Percentiles rank a stretch among this genome's conserved stretches.
Evolutionary conservation across 208 protist species (phyloP).

Genomic region (Acanthamoeba divionensis): DNA sequence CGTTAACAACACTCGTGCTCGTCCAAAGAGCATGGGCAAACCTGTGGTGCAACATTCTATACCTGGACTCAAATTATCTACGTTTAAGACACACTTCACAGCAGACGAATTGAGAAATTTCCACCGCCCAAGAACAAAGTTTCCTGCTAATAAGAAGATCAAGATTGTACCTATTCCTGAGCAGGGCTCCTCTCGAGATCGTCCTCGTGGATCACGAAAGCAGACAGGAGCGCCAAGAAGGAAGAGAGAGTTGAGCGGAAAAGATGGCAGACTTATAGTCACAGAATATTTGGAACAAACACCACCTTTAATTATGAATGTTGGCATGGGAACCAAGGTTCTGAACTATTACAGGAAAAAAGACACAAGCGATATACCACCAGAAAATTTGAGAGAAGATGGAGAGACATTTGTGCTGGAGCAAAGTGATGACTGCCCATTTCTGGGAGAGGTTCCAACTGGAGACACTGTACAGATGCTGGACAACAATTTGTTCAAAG

Average conservation of each 20-base stretch:
- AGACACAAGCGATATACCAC: conserved; percentile 17
- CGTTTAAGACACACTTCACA: conserved; percentile 40
- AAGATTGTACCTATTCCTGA: neutral
- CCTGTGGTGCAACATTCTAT: conserved; percentile 47
- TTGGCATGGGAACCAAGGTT: conserved; percentile 68
- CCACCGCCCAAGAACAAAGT: conserved; percentile 11
- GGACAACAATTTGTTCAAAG: conserved; percentile 63
- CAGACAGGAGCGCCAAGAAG: neutral
- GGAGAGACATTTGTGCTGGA: conserved; percentile 57
- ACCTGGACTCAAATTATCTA: conserved; percentile 17
- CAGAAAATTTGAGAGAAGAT: conserved; percentile 38
- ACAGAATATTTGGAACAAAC: conserved; percentile 66
- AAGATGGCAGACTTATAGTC: conserved; percentile 66
- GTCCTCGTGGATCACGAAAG: neutral
- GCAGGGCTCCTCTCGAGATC: neutral
- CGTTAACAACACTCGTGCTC: neutral
- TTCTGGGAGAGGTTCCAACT: conserved; percentile 58
- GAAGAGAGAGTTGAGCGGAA: conserved; percentile 21
- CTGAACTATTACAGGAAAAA: conserved; percentile 60
- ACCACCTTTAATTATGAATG: conserved; percentile 50
- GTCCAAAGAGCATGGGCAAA: conserved; percentile 42
- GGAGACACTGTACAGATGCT: conserved; percentile 55
- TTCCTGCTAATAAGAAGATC: conserved; percentile 11
- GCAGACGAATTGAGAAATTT: conserved; percentile 19
- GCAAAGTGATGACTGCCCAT: conserved; percentile 54